Percentiles rank a stretch among this genome's conserved stretches.
Evolutionary conservation across 2,329 filamentous ascomycete species (phyloP).

Genomic region (Claviceps arundinis): DNA sequence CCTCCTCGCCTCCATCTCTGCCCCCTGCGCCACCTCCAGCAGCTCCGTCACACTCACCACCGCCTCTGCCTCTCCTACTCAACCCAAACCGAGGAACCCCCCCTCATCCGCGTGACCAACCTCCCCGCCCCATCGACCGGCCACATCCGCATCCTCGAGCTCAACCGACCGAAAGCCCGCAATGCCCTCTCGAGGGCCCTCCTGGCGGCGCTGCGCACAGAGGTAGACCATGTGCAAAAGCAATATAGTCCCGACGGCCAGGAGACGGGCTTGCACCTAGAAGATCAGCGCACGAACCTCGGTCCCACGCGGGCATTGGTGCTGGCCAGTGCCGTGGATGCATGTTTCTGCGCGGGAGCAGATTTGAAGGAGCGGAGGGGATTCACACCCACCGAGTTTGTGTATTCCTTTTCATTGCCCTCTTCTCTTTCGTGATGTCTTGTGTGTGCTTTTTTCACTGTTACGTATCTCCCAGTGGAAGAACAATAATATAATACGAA

Average conservation of each 20-base stretch:
- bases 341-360: constrained; percentile 84
- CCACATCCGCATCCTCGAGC: constrained; percentile 74
- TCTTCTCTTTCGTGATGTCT: too few species aligned
- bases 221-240: constrained; percentile 58
- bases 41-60: constrained; percentile 14
- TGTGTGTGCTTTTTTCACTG: too few species aligned
- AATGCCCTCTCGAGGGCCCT: constrained; percentile 83
- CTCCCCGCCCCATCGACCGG: constrained; percentile 68
- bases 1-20: constrained; percentile 17
- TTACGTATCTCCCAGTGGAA: too few species aligned
- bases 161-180: constrained; percentile 72
- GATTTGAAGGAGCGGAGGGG: constrained; percentile 78
- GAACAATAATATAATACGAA: too few species aligned
- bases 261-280: constrained; percentile 25
- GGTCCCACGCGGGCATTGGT: constrained; percentile 67
- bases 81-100: constrained; percentile 22
- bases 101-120: constrained; percentile 56
- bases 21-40: constrained; percentile 12
- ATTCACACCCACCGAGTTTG: constrained; percentile 65
- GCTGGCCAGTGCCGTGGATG: constrained; percentile 71
- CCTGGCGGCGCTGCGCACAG: constrained; percentile 54
- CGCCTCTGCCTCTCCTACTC: constrained; percentile 25
- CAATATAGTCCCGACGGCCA: constrained; percentile 44
- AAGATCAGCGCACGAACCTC: constrained; percentile 21
- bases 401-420: too few species aligned